phyloP scores from a whole-genome alignment of 169 alveolate species.

The Plasmodium cynomolgi region DNA sequence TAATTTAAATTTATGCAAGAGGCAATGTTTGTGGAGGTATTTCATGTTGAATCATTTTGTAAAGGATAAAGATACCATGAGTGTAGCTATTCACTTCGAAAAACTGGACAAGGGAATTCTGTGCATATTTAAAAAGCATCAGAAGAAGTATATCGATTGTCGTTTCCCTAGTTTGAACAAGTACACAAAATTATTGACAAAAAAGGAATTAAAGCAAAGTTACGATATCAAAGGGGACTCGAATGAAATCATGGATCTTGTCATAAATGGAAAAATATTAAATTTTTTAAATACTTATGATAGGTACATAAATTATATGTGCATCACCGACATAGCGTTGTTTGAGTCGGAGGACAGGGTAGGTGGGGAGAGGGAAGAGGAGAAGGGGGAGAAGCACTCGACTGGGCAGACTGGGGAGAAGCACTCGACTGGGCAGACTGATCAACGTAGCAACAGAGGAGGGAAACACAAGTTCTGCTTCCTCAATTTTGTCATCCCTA shows the following conservation, averaged over 20 bases:
- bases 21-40: conserved; percentile 74
- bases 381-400: neutral
- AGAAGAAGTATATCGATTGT: conserved; percentile 30
- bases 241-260: conserved; percentile 48
- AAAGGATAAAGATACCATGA: conserved; percentile 42
- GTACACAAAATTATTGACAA: conserved; percentile 40
- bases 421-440: neutral
- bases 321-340: conserved; percentile 60
- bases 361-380: conserved; percentile 2
- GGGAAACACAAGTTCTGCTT: conserved; percentile 55
- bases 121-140: conserved; percentile 54
- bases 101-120: conserved; percentile 53
- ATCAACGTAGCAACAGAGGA: neutral
- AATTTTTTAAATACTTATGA: conserved; percentile 51
- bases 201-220: conserved; percentile 42
- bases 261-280: conserved; percentile 40
- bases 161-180: conserved; percentile 44
- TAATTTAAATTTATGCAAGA: conserved; percentile 36
- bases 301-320: conserved; percentile 45
- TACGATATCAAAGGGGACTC: conserved; percentile 71
- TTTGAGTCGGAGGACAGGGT: conserved; percentile 19
- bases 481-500: conserved; percentile 42
- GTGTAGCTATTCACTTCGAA: conserved; percentile 29
- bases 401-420: neutral
- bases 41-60: conserved; percentile 38